Percentiles rank a stretch among this genome's conserved stretches.
Evolutionary conservation across 106 monocot species (phyloP).

Genomic region (Cymbidium sinense): DNA sequence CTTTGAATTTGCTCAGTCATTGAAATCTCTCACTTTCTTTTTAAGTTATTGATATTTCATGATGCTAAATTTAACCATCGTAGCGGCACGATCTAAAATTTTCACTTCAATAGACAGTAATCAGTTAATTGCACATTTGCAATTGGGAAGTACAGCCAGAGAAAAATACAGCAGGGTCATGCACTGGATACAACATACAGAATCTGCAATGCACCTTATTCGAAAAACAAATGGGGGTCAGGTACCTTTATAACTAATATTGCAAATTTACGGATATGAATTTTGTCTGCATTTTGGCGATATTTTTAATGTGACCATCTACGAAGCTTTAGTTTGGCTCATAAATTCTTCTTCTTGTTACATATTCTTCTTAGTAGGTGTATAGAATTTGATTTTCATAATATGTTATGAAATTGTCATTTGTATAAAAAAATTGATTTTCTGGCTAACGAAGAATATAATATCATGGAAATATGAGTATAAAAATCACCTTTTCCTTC

Average conservation of each 20-base stretch:
- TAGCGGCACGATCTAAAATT: neutral
- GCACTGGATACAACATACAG: conserved; percentile 35
- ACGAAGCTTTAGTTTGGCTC: neutral
- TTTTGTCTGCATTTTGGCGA: neutral
- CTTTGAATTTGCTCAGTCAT: neutral
- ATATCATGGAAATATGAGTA: neutral
- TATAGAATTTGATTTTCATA: neutral
- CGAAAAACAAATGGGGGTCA: conserved; percentile 9
- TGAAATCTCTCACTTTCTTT: neutral
- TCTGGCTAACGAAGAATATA: neutral
- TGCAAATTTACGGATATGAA: neutral
- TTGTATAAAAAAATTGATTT: neutral
- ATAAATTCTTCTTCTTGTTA: neutral
- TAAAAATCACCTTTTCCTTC: neutral
- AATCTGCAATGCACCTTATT: conserved; percentile 28
- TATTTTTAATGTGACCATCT: neutral
- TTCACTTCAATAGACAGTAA: conserved; percentile 13
- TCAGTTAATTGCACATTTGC: conserved; percentile 14
- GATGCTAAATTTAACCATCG: neutral
- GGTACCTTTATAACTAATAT: conserved; percentile 10
- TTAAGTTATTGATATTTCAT: neutral
- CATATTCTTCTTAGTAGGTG: neutral
- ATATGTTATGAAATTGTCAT: neutral
- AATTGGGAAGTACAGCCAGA: conserved; percentile 26
- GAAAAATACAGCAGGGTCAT: conserved; percentile 39